Base-by-base conservation (phyloP, 169 alveolate species). In the Plasmodium cynomolgi region DNA sequence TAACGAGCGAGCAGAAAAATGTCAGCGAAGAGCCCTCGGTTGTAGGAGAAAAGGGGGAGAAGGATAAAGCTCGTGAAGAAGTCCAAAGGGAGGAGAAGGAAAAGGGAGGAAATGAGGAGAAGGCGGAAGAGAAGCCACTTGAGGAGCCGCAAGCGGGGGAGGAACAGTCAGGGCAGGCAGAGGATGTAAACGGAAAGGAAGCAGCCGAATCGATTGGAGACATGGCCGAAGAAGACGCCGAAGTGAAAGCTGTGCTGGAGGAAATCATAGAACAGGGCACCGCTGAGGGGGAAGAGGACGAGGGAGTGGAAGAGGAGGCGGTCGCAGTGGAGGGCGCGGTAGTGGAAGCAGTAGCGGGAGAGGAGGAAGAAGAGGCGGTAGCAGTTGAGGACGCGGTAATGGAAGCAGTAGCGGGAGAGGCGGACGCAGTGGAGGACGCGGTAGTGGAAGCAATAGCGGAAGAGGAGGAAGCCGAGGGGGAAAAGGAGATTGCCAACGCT, bases 251-350 rank as follows among this genome's bases (percentile, higher is more conserved):
- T 15, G 62, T 23, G 13, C 41, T 47, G 50, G 29, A 81, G 23
- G 80, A 34, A 50, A 33, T 47, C 6, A 44, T 17, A 37, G 77
- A 54, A 37, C 80, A 75, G 20, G 91, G 81, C 13, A 41, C 23
- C 56, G 95, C 20, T 4, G 84, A 50, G 71, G 41, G 50, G 37
- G 92, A 73, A 23, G 95, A 91, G 39, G 95, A 41, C 34, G 84
- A 44, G 15, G 95, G 86, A 47, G 90, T 85, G 33, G 47, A 71
- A n/a, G 84, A 84, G 17, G 82, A 39, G 68, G 83, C n/a, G 77
- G 29, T 3, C 17, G 47, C 23, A 71, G 58, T 4, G 20, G 54
- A 1, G 74, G 84, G 17, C 34, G 29, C 4, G 56, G 33, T 6
- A 37, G 75, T 15, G 73, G 91, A 62, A 44, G 68, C 62, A 58